A percentile compares a stretch with the other conserved stretches of the same genome.
phyloP scores from a whole-genome alignment of 495 filamentous ascomycete genomes.

The Sordaria brevicollis region DNA sequence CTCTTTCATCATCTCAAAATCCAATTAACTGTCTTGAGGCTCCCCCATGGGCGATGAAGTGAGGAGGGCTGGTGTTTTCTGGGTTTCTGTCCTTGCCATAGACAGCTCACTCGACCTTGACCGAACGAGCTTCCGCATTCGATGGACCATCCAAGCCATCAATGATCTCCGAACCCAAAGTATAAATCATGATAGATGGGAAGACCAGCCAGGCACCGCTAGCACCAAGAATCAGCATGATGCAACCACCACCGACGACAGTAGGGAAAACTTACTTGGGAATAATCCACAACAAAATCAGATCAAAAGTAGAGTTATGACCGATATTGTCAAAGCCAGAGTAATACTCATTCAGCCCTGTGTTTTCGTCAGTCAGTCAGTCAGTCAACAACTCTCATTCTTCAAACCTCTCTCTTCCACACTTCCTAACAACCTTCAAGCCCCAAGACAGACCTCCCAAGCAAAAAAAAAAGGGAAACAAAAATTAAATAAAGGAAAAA shows the following conservation, averaged over 20 bases:
- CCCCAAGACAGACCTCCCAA: neutral
- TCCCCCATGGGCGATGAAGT: neutral
- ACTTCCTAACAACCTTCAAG: neutral
- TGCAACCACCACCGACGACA: neutral
- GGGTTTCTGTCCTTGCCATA: neutral
- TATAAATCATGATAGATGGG: conserved; percentile 59
- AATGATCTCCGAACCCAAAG: conserved; percentile 60
- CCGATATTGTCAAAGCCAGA: conserved; percentile 71
- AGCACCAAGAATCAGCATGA: conserved; percentile 1
- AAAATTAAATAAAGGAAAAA: neutral
- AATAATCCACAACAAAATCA: conserved; percentile 65
- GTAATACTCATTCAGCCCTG: conserved; percentile 69
- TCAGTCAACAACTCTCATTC: neutral
- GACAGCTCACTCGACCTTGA: neutral
- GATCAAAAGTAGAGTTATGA: conserved; percentile 50
- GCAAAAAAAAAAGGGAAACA: neutral
- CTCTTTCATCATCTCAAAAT: neutral
- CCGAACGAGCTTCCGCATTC: neutral
- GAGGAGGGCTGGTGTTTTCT: neutral
- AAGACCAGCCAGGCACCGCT: conserved; percentile 75
- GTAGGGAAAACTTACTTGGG: conserved; percentile 57
- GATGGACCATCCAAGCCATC: conserved; percentile 48
- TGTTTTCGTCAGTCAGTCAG: neutral
- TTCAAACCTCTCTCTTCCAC: too few relatives aligned
- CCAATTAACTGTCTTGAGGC: neutral